phyloP scores from a whole-genome alignment of 192 early-diverging fungal species.

The Pilobolus umbonatus region DNA sequence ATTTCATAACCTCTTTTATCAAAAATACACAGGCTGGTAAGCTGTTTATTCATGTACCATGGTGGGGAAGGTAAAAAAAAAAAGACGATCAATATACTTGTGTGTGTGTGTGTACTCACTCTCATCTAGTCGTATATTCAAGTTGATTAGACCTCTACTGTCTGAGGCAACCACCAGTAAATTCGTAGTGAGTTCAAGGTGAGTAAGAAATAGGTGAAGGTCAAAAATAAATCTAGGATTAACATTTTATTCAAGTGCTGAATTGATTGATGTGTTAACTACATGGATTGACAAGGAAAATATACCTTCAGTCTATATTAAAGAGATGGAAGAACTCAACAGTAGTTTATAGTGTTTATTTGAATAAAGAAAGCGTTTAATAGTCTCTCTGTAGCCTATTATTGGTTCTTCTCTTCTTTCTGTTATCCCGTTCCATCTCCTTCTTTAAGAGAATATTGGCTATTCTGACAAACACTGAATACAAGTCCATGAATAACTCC shows the following conservation, averaged over 20 bases:
- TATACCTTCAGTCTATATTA: too few relatives aligned
- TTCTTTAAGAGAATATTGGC: conserved; percentile 37
- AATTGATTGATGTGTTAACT: too few relatives aligned
- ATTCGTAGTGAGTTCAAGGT: too few relatives aligned
- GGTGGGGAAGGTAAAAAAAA: conserved; percentile 46
- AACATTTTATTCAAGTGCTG: too few relatives aligned
- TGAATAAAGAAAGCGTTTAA: neutral
- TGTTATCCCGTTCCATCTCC: conserved; percentile 20
- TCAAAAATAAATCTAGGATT: too few relatives aligned
- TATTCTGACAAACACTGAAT: conserved; percentile 48
- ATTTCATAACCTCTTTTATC: neutral
- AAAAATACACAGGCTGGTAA: conserved; percentile 28
- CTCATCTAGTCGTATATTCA: conserved; percentile 46
- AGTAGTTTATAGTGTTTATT: too few relatives aligned
- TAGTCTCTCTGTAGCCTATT: conserved; percentile 5
- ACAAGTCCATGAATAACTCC: conserved; percentile 45
- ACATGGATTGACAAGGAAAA: too few relatives aligned
- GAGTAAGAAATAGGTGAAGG: too few relatives aligned
- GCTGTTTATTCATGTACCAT: conserved; percentile 57
- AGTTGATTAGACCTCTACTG: conserved; percentile 49
- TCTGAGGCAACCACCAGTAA: conserved; percentile 56
- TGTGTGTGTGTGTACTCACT: neutral
- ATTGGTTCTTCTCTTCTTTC: neutral
- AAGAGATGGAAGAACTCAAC: too few relatives aligned
- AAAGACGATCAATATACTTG: neutral